Conservation (phyloP, 495 filamentous ascomycete species). For the Tuber brumale region DNA sequence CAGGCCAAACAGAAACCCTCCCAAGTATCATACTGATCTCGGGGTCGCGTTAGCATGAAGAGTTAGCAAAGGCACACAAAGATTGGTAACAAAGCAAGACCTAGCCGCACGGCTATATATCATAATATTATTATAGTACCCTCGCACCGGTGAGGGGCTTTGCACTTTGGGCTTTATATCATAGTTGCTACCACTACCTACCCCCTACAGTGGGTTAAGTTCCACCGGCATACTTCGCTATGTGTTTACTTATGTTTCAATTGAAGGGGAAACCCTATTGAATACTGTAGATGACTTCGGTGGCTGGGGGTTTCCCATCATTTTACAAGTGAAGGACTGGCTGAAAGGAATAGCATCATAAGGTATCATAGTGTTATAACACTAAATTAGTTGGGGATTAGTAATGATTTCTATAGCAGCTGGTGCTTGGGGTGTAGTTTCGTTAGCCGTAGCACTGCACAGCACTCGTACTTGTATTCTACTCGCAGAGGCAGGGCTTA, state of each 20-base stretch:
- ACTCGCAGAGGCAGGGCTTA: neutral
- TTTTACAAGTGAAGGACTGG: neutral
- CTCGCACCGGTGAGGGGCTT: neutral
- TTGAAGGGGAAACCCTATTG: neutral
- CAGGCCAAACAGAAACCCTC: too few species aligned
- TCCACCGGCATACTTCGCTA: neutral
- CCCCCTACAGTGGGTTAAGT: neutral
- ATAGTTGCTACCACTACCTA: too few species aligned
- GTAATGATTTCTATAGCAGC: neutral
- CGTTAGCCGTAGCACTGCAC: too few species aligned
- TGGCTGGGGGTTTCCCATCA: neutral
- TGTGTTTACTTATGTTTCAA: neutral
- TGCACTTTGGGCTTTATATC: neutral
- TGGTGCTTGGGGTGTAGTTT: neutral
- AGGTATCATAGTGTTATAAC: neutral
- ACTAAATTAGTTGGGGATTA: neutral
- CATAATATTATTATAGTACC: too few species aligned
- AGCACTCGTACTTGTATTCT: neutral
- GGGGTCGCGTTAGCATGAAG: too few species aligned
- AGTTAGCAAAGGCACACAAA: too few species aligned
- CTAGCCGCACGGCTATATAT: neutral
- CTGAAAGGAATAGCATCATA: neutral
- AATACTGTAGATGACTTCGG: neutral
- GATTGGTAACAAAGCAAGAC: neutral
- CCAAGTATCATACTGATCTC: too few species aligned